Percentiles rank a stretch among this genome's conserved stretches.
Conservation (phyloP, 2,329 filamentous ascomycete species). For the Decorospora gaudefroyi region DNA sequence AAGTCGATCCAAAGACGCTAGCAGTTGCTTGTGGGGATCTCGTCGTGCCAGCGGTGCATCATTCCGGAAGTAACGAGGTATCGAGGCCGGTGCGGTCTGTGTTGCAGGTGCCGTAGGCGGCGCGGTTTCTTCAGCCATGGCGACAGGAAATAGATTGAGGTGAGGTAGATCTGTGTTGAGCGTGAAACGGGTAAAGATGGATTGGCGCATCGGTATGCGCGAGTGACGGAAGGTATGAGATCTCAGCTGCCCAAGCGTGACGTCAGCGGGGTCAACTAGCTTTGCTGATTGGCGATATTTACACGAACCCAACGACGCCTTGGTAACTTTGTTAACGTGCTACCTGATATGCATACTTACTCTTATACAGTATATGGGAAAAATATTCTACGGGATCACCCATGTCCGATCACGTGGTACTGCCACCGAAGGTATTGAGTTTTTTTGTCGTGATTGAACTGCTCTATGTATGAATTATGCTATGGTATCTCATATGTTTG, state of each 20-base stretch:
- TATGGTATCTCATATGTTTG: too few relatives aligned
- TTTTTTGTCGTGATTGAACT: too few relatives aligned
- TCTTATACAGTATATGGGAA: too few relatives aligned
- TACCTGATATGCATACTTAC: not conserved
- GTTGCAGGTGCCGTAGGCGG: slow-evolving; percentile 19
- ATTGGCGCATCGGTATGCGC: slow-evolving; percentile 8
- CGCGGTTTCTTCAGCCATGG: slow-evolving; percentile 38
- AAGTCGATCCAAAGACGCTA: slow-evolving; percentile 56
- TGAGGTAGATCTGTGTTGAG: slow-evolving; percentile 5
- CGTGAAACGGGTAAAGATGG: slow-evolving; percentile 4
- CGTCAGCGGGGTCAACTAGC: slow-evolving; percentile 21
- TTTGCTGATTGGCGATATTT: slow-evolving; percentile 3
- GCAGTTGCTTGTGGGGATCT: slow-evolving; percentile 57
- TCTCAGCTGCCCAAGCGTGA: slow-evolving; percentile 16
- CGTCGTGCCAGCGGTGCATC: slow-evolving; percentile 43
- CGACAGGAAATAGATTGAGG: slow-evolving; percentile 1
- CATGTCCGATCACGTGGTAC: too few relatives aligned
- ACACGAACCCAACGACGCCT: too few relatives aligned
- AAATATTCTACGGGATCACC: too few relatives aligned
- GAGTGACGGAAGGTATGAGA: slow-evolving; percentile 9
- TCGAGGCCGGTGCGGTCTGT: slow-evolving; percentile 31
- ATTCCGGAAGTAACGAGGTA: slow-evolving; percentile 51
- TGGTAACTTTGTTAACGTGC: too few relatives aligned
- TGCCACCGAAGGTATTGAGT: too few relatives aligned
- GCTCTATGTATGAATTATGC: too few relatives aligned